Conservation (phyloP, 306 rosid genomes). For the Calophaca sinica region DNA sequence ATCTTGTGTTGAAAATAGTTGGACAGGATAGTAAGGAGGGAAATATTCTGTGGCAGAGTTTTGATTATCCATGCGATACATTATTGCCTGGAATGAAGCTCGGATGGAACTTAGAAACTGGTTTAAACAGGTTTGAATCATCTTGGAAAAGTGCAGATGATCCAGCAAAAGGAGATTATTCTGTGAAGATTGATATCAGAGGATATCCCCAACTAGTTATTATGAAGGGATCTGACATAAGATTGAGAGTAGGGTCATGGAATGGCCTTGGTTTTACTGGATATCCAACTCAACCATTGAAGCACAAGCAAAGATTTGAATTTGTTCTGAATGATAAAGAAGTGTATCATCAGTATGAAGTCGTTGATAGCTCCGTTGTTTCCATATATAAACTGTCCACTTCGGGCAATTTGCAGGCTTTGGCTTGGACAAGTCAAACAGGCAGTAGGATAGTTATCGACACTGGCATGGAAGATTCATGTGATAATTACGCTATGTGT, state of each 20-base stretch:
- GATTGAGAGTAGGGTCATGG: constrained; percentile 39
- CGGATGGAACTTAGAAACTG: constrained; percentile 36
- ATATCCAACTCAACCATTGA: background rate
- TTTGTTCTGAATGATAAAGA: constrained; percentile 37
- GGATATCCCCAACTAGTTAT: constrained; percentile 25
- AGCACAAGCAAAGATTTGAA: background rate
- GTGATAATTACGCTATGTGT: constrained; percentile 31
- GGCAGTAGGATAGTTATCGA: background rate
- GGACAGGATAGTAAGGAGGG: background rate
- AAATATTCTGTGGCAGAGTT: constrained; percentile 46
- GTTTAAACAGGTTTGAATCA: constrained; percentile 21
- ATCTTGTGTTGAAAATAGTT: constrained; percentile 34
- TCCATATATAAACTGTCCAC: background rate
- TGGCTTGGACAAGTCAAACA: background rate
- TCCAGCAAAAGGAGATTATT: constrained; percentile 35
- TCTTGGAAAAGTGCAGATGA: constrained; percentile 46
- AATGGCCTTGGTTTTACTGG: constrained; percentile 26
- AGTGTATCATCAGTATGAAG: constrained; percentile 20
- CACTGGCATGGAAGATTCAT: constrained; percentile 9
- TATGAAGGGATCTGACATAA: background rate
- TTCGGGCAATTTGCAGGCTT: constrained; percentile 4
- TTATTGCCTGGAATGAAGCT: constrained; percentile 38
- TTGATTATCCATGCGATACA: constrained; percentile 44
- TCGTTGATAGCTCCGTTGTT: constrained; percentile 4
- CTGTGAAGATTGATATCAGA: background rate